These are phyloP conservation scores for Zizania latifolia DNA, from an alignment of 176 grass and related monocot genomes.

Conservation along the genomic window DNA sequence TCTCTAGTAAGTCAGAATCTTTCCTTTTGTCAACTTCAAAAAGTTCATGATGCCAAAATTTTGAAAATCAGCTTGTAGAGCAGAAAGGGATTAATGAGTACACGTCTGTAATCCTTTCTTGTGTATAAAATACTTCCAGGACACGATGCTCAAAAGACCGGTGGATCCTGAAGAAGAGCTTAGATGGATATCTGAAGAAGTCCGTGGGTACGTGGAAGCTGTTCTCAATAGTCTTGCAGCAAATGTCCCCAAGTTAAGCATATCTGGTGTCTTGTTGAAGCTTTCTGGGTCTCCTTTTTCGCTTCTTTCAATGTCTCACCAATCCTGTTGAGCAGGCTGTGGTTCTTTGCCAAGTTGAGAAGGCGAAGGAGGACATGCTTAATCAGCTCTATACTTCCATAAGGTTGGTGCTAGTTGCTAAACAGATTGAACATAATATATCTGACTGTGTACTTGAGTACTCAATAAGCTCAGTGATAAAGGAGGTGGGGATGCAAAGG, in stretches of 20 bases:
- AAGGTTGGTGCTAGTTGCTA: constrained; percentile 47
- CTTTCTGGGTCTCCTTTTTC: not conserved
- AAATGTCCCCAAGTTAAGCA: constrained; percentile 77
- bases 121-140: constrained; percentile 29
- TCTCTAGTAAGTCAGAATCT: constrained; percentile 55
- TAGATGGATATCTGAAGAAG: constrained; percentile 92
- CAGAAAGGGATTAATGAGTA: not conserved
- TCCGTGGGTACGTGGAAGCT: constrained; percentile 73
- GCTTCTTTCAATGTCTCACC: constrained; percentile 1
- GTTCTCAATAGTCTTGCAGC: constrained; percentile 67
- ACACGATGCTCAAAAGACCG: constrained; percentile 56
- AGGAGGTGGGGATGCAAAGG: too few relatives aligned
- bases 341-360: constrained; percentile 87
- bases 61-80: not conserved
- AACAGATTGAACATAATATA: not conserved
- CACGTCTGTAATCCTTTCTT: constrained; percentile 7
- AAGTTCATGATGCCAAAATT: not conserved
- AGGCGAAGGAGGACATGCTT: constrained; percentile 85
- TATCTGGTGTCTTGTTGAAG: not conserved
- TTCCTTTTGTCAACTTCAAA: constrained; percentile 1
- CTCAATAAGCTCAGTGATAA: too few relatives aligned
- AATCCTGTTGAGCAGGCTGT: constrained; percentile 55
- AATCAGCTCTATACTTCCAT: constrained; percentile 82
- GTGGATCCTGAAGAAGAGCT: constrained; percentile 92
- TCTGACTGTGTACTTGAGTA: not conserved